Base-by-base conservation (phyloP, 73 alveolate genomes). In the Symbiodinium natans region DNA sequence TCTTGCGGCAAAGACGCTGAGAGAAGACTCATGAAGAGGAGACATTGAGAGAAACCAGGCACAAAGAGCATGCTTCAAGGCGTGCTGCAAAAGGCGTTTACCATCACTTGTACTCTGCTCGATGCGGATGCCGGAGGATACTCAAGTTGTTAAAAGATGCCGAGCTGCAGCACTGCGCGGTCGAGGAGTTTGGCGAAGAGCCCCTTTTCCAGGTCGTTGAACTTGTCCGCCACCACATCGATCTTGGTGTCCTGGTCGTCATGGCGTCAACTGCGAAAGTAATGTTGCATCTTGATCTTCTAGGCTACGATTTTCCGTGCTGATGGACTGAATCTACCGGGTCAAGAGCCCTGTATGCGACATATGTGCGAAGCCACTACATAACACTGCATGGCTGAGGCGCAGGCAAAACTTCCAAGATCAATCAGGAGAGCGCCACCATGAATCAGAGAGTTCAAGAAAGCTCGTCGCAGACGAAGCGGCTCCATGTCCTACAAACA, bases 151-250 rank as follows among this genome's bases (percentile, higher is more conserved):
- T 17, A 29, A 63, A 25, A 17, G 36, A 29, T 1, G 39, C 43
- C n/a, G 25, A 36, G 86, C 31, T 36, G 73, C 97, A 90, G 77
- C 34, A 90, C 97, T 8, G 97, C 77, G 19, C 97, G 87, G 54
- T 90, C 97, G 89, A 90, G 80, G 25, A 90, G 97, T 85, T 90
- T 90, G 5, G 97, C 87, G 34, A 90, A 90, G 41, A 90, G 97
- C 77, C 97, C 97, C 88, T 90, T 90, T 89, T 90, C 97, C 87
- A 90, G 34, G 71, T 90, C 97, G 19, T 90, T 90, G 89, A 90
- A 90, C 80, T 90, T 90, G 40, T 90, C 97, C 15, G 97, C 97
- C 46, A 90, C 97, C 89, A 90, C 97, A 17, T 90, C 97, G 54
- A 90, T 90, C 52, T 68, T 90, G 77, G 80, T 90, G 77, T 71